phyloP scores from a whole-genome alignment of 495 filamentous ascomycete genomes.

The Podospora fimiseda region DNA sequence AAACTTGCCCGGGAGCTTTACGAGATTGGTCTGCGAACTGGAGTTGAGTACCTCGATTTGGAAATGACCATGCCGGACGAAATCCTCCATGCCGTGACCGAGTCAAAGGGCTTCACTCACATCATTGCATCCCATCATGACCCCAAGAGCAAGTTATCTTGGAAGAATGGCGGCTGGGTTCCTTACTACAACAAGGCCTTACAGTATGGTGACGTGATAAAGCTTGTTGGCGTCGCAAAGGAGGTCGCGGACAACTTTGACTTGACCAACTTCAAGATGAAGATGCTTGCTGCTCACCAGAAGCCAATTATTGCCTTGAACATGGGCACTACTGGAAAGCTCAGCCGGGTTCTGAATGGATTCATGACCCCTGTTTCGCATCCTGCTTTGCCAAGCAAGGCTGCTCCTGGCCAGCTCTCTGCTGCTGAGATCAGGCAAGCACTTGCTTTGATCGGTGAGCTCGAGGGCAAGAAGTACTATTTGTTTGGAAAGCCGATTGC shows the following conservation, averaged over 20 bases:
- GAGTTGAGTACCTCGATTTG: constrained; percentile 86
- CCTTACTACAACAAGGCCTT: constrained; percentile 80
- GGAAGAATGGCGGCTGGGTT: constrained; percentile 85
- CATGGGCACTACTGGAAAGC: constrained; percentile 84
- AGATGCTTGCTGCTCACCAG: constrained; percentile 63
- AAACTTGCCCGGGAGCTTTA: constrained; percentile 68
- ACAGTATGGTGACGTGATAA: constrained; percentile 84
- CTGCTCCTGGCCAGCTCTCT: constrained; percentile 90
- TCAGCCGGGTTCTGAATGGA: constrained; percentile 80
- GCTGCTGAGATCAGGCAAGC: constrained; percentile 79
- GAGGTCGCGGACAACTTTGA: constrained; percentile 78
- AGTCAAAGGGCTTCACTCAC: constrained; percentile 59
- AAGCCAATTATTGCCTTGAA: constrained; percentile 89
- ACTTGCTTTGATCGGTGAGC: constrained; percentile 71
- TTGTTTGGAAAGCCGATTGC: constrained; percentile 81
- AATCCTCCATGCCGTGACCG: constrained; percentile 59
- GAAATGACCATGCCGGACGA: constrained; percentile 81
- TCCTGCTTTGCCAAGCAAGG: constrained; percentile 79
- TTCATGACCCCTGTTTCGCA: constrained; percentile 98
- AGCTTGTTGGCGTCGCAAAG: constrained; percentile 81
- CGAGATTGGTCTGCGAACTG: constrained; percentile 68
- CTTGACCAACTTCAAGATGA: constrained; percentile 73
- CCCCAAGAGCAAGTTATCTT: constrained; percentile 68
- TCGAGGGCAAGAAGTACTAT: constrained; percentile 70
- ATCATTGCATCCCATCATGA: constrained; percentile 97